Base-by-base conservation (phyloP, 176 grass and related monocot genomes). In the Olyra latifolia region DNA sequence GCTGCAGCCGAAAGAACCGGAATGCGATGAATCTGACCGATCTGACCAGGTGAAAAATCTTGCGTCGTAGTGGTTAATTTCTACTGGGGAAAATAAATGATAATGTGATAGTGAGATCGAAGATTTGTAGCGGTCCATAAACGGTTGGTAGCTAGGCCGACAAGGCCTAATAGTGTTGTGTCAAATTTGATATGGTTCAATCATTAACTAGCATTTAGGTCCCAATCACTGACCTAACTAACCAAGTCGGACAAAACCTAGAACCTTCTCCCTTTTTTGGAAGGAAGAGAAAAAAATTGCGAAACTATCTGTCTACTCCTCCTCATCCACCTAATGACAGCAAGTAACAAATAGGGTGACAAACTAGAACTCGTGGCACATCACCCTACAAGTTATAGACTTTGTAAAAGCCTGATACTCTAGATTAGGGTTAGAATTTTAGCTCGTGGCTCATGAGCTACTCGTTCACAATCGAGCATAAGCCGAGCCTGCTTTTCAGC, bases 201-300 rank as follows among this genome's bases (percentile, higher is more conserved):
- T 71, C 54, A 32, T 85, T 72, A 54, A 52, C 10, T 50, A 59
- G 35, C 44, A 29, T 19, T 81, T 69, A 70, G 24, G 53, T 82
- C 13, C 9, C 54, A 17, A 69, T 87, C 78, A 69, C 46, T 17
- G 66, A 72, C 83, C 75, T 79, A 71, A 72, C n/a, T n/a, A n/a
- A n/a, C 32, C 29, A 30, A 11, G 20, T 15, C 22, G 10, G 75
- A 24, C 28, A 60, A 41, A 14, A 56, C 8, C 46, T 70, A 70
- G 43, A 50, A 50, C 53, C 7, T 17, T 17, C 16, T 54, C 4
- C 10, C 4, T 10, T 25, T 57, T 57, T 4, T 4, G 55, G 7
- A 2, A 23, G 20, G 53, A 55, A 55, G 53, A 23, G 10, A 22
- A 44, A 13, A 22, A 10, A 3, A 0, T 16, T 10, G 10, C 2